Evolutionary conservation across 306 rosid genomes (phyloP).

Genomic region (Canavalia ensiformis): DNA sequence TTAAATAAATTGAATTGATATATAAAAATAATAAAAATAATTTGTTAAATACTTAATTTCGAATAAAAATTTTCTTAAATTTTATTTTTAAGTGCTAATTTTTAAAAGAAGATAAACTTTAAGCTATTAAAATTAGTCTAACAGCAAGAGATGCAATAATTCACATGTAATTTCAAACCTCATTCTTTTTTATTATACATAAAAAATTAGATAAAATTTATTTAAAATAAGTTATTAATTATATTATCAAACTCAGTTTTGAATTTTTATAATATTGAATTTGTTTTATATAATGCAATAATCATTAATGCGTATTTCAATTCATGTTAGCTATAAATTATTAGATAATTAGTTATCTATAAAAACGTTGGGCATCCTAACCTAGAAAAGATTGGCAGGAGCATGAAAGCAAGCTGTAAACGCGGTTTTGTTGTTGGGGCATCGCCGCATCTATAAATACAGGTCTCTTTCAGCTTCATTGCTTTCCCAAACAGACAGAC

Average conservation of each 20-base stretch:
- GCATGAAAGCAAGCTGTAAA: background rate
- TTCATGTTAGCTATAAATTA: background rate
- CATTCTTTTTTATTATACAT: no score
- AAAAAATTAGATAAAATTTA: no score
- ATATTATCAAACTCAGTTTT: background rate
- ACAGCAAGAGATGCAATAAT: background rate
- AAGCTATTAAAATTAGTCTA: background rate
- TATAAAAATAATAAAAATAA: background rate
- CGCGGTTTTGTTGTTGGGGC: conserved; percentile 32
- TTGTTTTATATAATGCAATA: background rate
- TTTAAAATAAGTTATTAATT: background rate
- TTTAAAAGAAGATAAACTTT: background rate
- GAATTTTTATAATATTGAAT: background rate
- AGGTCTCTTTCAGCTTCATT: conserved; percentile 34
- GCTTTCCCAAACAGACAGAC: background rate
- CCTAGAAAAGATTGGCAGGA: background rate
- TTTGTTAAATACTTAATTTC: background rate
- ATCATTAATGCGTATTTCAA: background rate
- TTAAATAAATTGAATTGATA: no score
- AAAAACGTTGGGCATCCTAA: background rate
- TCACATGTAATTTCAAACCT: no score
- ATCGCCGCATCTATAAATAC: conserved; percentile 6
- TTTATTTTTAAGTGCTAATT: background rate
- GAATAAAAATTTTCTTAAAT: background rate
- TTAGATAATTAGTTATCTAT: background rate